Evolutionary conservation across 1,284 basidiomycete genomes (phyloP), one percentile per base, ranked within the genome.

Genomic region (Neotropicomus parvogracilis): DNA sequence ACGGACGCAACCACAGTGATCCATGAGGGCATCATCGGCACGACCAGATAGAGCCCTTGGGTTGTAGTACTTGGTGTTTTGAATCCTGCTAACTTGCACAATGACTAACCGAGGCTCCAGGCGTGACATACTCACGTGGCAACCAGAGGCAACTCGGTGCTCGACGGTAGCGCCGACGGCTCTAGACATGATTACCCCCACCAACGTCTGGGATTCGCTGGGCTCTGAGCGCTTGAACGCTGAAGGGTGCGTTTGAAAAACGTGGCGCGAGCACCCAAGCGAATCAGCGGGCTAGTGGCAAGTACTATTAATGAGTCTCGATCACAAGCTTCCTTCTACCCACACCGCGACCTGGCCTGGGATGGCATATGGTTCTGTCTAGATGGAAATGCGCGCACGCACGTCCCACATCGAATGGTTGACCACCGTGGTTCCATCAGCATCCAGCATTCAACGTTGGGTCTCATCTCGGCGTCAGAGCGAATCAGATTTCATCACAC

Each of bases 1-100:
- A 75, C 49, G 8, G 77, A 76, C 32, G 73, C 70, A 21, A 70
- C 37, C 3, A 63, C 64, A 10, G 71, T 65, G 16, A 79, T 44
- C 77, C 77, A 79, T 57, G 63, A 52, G 32, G 71, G 47, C 33
- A 52, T 42, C 56, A 50, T 50, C 44, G 32, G 24, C 26, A 35
- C 20, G 10, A 50, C 31, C 17, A 36, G 31, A 44, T 36, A 20
- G 19, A 49, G 44, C 20, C 28, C 27, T 44, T 41, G 40, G 24
- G 24, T 24, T 8, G 24, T 24, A 24, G 24, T 24, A 24, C 5
- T 24, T 8, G 24, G 24, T n/a, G n/a, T n/a, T n/a, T n/a, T n/a
- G n/a, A n/a, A n/a, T n/a, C n/a, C n/a, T n/a, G n/a, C n/a, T n/a
- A n/a, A n/a, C n/a, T n/a, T n/a, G n/a, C n/a, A n/a, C n/a, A 7